phyloP scores from a whole-genome alignment of 2,329 filamentous ascomycete genomes.

The Sporothrix globosa region DNA sequence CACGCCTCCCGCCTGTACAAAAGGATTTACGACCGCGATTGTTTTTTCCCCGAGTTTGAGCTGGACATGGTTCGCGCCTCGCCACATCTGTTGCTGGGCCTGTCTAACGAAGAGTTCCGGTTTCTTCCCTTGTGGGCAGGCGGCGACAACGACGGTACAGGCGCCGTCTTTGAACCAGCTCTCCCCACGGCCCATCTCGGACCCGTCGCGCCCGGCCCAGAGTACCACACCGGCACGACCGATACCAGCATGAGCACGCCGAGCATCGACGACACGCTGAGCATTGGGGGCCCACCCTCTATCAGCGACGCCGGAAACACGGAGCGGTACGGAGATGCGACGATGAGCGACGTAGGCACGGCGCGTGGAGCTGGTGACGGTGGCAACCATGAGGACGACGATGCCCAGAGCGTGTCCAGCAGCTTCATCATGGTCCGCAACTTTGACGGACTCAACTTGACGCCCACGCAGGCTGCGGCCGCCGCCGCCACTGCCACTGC shows the following conservation, averaged over 20 bases:
- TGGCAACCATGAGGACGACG: not conserved
- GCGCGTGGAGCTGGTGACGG: not conserved
- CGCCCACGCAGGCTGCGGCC: not conserved
- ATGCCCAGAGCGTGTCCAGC: constrained; percentile 12
- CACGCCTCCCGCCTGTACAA: not conserved
- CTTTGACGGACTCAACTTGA: not conserved
- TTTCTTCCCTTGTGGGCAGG: constrained; percentile 69
- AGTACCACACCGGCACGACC: constrained; percentile 52
- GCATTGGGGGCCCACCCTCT: constrained; percentile 20
- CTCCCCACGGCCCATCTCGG: constrained; percentile 51
- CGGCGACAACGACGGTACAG: constrained; percentile 56
- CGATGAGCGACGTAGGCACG: not conserved
- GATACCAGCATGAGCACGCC: constrained; percentile 38
- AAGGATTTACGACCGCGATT: constrained; percentile 4
- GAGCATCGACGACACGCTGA: constrained; percentile 36
- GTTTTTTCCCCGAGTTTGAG: constrained; percentile 39
- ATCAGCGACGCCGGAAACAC: constrained; percentile 16
- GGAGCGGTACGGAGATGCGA: not conserved
- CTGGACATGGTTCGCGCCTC: constrained; percentile 44
- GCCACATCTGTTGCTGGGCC: constrained; percentile 54
- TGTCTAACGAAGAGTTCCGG: constrained; percentile 60
- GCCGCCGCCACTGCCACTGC: too few relatives aligned
- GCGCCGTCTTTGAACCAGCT: constrained; percentile 52
- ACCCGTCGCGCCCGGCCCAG: constrained; percentile 52
- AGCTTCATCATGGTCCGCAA: constrained; percentile 24